Percentiles rank a stretch among this genome's conserved stretches.
These are phyloP conservation scores for Lentinula aciculospora DNA, from an alignment of 768 basidiomycete genomes.

Conservation along the genomic window DNA sequence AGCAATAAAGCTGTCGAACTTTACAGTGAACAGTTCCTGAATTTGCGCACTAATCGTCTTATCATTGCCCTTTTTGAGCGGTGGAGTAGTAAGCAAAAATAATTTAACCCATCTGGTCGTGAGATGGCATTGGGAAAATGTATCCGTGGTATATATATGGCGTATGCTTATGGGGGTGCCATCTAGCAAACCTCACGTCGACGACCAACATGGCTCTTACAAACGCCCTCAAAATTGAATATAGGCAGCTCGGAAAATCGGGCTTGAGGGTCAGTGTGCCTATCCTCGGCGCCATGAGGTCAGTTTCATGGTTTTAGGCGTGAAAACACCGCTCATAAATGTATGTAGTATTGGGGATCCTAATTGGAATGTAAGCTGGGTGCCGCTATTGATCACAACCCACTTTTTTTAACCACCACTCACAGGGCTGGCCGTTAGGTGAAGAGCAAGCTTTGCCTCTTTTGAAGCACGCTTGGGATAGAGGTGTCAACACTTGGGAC, in stretches of 20 bases:
- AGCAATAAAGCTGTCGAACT: no score
- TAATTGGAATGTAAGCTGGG: conserved; percentile 11
- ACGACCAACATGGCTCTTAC: background rate
- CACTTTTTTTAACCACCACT: background rate
- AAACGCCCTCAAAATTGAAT: conserved; percentile 1
- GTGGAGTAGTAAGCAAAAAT: background rate
- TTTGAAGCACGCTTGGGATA: conserved; percentile 39
- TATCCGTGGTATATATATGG: background rate
- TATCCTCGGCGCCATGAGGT: background rate
- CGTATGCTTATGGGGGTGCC: background rate
- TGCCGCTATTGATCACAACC: background rate
- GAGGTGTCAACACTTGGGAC: conserved; percentile 30
- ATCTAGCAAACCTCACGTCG: background rate
- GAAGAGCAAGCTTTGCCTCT: conserved; percentile 39
- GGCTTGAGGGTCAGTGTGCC: conserved; percentile 5
- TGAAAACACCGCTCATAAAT: background rate
- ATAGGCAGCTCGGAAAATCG: conserved; percentile 1
- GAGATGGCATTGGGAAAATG: background rate
- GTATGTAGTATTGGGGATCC: conserved; percentile 18
- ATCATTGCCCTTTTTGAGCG: background rate
- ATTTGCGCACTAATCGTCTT: background rate
- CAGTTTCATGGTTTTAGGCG: background rate
- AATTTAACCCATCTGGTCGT: background rate
- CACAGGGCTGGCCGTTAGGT: conserved; percentile 42
- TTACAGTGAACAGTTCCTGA: background rate